Evolutionary conservation across 1,284 basidiomycete genomes (phyloP).

Genomic region (Heterobasidion parviporum): DNA sequence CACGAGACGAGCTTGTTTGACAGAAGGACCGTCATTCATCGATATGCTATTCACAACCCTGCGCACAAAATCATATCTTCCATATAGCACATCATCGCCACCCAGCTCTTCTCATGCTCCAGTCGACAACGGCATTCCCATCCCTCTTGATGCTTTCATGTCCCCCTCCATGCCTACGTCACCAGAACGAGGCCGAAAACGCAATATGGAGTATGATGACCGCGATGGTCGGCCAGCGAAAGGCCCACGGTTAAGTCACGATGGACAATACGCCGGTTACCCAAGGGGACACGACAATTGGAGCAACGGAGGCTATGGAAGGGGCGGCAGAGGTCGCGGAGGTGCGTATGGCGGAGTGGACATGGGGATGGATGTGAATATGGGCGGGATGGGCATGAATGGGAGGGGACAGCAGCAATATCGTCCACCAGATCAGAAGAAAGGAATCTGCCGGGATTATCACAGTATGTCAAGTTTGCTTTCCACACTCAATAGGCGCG

Average conservation of each 20-base stretch:
- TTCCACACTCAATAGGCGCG: neutral
- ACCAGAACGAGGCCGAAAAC: conserved; percentile 53
- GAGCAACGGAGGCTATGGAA: conserved; percentile 15
- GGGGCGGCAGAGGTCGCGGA: conserved; percentile 28
- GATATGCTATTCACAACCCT: conserved; percentile 79
- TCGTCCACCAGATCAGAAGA: conserved; percentile 58
- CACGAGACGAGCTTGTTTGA: conserved; percentile 4
- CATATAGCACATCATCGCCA: conserved; percentile 45
- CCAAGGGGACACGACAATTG: conserved; percentile 15
- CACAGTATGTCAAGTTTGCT: conserved; percentile 57
- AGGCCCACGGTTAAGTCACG: conserved; percentile 55
- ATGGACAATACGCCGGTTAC: conserved; percentile 57
- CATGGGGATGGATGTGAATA: conserved; percentile 17
- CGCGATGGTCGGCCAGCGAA: conserved; percentile 52
- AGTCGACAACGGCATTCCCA: conserved; percentile 61
- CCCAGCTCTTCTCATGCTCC: conserved; percentile 19
- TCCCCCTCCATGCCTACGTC: conserved; percentile 32
- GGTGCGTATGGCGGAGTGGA: conserved; percentile 24
- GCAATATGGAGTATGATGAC: conserved; percentile 53
- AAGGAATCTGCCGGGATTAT: conserved; percentile 81
- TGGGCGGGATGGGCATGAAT: conserved; percentile 26
- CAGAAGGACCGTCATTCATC: conserved; percentile 76
- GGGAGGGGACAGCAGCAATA: conserved; percentile 43
- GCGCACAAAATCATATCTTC: conserved; percentile 75
- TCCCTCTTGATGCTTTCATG: conserved; percentile 62